A percentile compares a stretch with the other conserved stretches of the same genome.
phyloP scores from a whole-genome alignment of 2,329 filamentous ascomycete genomes.

The Cytospora piceicola region DNA sequence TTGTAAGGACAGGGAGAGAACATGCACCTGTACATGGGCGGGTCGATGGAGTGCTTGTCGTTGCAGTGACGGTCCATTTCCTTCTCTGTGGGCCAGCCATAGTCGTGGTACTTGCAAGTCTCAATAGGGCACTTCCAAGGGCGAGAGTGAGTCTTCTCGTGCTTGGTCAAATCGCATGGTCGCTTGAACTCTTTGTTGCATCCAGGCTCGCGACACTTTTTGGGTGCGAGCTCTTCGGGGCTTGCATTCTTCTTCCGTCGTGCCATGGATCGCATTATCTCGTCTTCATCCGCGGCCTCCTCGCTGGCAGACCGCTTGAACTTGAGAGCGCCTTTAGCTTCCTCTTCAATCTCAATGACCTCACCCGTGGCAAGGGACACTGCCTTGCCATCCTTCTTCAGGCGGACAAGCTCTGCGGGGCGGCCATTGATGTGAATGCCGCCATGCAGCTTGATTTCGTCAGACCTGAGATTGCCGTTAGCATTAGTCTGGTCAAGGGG shows the following conservation, averaged over 20 bases:
- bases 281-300: constrained; percentile 76
- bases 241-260: constrained; percentile 91
- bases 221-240: constrained; percentile 78
- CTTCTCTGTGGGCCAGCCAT: constrained; percentile 97
- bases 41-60: constrained; percentile 86
- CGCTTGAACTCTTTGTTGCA: constrained; percentile 95
- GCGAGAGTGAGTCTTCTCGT: constrained; percentile 95
- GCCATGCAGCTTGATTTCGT: constrained; percentile 79
- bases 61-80: constrained; percentile 95
- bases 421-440: constrained; percentile 81
- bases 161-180: constrained; percentile 96
- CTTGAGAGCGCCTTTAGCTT: constrained; percentile 51
- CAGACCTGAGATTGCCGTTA: constrained; percentile 47
- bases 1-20: constrained; percentile 88
- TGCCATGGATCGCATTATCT: constrained; percentile 90
- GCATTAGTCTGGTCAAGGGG: constrained; percentile 29
- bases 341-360: constrained; percentile 60
- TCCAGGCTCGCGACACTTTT: constrained; percentile 73
- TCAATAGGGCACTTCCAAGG: constrained; percentile 89
- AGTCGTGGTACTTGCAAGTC: constrained; percentile 86
- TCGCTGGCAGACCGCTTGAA: constrained; percentile 71
- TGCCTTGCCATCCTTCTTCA: constrained; percentile 78
- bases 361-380: constrained; percentile 76
- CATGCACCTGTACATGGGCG: constrained; percentile 80
- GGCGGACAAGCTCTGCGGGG: constrained; percentile 80